Percentiles rank a stretch among this genome's conserved stretches.
These are phyloP conservation scores for Apiosordaria backusii DNA, from an alignment of 495 filamentous ascomycete species.

Conservation along the genomic window DNA sequence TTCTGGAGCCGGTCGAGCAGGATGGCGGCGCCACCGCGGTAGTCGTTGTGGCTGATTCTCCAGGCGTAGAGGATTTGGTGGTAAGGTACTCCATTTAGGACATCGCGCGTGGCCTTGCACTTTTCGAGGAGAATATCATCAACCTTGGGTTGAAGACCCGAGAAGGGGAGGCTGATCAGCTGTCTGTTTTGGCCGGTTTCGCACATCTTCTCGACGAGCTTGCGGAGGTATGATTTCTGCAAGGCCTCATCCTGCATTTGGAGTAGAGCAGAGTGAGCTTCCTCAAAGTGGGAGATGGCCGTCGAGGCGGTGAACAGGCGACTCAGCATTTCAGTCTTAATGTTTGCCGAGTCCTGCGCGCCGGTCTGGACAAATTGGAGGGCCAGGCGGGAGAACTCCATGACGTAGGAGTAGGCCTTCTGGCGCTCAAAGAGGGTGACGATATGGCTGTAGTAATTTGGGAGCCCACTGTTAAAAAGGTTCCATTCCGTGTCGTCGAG, in stretches of 20 bases:
- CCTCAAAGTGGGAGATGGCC: slow-evolving; percentile 70
- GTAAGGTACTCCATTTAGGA: slow-evolving; percentile 59
- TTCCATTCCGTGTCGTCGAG: slow-evolving; percentile 69
- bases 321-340: slow-evolving; percentile 66
- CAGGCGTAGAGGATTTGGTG: slow-evolving; percentile 86
- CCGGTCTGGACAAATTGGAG: slow-evolving; percentile 55
- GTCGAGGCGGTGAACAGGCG: slow-evolving; percentile 80
- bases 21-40: slow-evolving; percentile 80
- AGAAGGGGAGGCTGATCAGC: slow-evolving; percentile 71
- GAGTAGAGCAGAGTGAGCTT: slow-evolving; percentile 75
- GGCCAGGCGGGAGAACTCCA: slow-evolving; percentile 78
- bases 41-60: slow-evolving; percentile 77
- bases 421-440: slow-evolving; percentile 74
- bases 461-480: slow-evolving; percentile 69
- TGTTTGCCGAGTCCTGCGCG: slow-evolving; percentile 33
- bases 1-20: slow-evolving; percentile 60
- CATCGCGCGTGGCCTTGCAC: slow-evolving; percentile 55
- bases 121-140: slow-evolving; percentile 70
- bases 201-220: slow-evolving; percentile 67
- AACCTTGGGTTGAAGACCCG: slow-evolving; percentile 68
- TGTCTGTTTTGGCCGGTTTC: slow-evolving; percentile 61
- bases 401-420: slow-evolving; percentile 70
- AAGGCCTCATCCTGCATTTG: slow-evolving; percentile 65
- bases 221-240: slow-evolving; percentile 59
- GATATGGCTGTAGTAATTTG: slow-evolving; percentile 84